Conservation (phyloP, 306 rosid genomes). For the Citrullus amarus region DNA sequence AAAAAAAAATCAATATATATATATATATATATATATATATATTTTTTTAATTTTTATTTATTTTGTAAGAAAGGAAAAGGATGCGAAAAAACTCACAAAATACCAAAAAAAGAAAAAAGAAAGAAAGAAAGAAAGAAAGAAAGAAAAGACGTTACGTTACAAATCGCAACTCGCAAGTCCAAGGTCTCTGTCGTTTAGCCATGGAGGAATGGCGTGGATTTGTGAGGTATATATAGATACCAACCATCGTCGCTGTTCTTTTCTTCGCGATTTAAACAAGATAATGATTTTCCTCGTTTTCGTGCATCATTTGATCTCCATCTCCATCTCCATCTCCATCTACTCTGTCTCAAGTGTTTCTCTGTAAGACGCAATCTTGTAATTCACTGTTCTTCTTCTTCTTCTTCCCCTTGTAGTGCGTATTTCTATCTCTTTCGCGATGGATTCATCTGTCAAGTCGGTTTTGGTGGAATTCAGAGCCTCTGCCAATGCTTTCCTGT, state of each 20-base stretch:
- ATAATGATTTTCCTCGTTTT: neutral
- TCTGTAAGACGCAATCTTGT: neutral
- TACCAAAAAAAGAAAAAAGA: no score
- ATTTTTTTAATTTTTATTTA: no score
- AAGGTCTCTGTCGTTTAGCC: neutral
- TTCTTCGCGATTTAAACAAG: neutral
- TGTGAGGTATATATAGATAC: neutral
- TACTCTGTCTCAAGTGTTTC: neutral
- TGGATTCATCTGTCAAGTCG: constrained; percentile 13
- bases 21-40: no score
- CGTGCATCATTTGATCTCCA: neutral
- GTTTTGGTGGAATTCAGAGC: constrained; percentile 10
- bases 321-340: neutral
- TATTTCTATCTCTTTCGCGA: neutral
- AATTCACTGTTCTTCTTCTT: neutral
- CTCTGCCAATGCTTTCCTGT: constrained; percentile 21
- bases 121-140: neutral
- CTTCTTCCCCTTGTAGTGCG: neutral
- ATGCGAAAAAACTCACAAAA: no score
- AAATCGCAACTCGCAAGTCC: neutral
- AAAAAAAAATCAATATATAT: no score
- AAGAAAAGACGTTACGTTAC: neutral
- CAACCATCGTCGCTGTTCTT: neutral
- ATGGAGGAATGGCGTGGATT: neutral
- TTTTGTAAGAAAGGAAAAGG: no score